phyloP scores from a whole-genome alignment of 345 rosid genomes.

The Citrus cavaleriei region DNA sequence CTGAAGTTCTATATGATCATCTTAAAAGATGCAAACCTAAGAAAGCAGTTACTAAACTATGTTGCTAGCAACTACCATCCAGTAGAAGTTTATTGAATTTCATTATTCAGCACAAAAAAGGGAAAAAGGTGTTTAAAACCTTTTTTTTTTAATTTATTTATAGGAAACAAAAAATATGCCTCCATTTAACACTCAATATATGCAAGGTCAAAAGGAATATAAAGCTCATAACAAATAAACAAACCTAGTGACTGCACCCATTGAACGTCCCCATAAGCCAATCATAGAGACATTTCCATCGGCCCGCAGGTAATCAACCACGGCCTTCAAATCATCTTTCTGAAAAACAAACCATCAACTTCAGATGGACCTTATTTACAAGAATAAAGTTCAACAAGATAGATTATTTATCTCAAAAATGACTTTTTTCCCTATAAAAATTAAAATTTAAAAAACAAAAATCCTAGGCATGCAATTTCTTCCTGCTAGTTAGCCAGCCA shows the following conservation, averaged over 20 bases:
- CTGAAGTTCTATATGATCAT: background rate
- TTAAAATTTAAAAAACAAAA: no score
- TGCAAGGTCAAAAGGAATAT: conserved; percentile 10
- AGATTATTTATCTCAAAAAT: background rate
- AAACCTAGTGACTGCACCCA: conserved; percentile 96
- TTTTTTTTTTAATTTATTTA: no score
- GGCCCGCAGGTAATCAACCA: conserved; percentile 73
- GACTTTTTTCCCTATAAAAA: background rate
- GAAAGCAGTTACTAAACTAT: background rate
- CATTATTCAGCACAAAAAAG: background rate
- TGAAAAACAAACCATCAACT: conserved; percentile 31
- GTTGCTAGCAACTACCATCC: background rate
- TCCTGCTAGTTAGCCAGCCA: conserved; percentile 12
- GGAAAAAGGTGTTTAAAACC: background rate
- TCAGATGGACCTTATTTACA: conserved; percentile 14
- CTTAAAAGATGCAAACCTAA: background rate
- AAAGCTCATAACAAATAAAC: conserved; percentile 11
- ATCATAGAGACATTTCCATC: conserved; percentile 91
- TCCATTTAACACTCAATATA: conserved; percentile 2
- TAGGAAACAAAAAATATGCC: background rate
- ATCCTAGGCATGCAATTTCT: background rate
- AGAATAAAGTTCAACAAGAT: conserved; percentile 1
- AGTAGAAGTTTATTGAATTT: background rate
- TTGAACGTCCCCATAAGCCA: conserved; percentile 95
- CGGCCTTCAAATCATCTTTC: conserved; percentile 88